Percentiles rank a stretch among this genome's conserved stretches.
These are phyloP conservation scores for Diaporthe longicolla DNA, from an alignment of 2,329 filamentous ascomycete species.

Conservation along the genomic window DNA sequence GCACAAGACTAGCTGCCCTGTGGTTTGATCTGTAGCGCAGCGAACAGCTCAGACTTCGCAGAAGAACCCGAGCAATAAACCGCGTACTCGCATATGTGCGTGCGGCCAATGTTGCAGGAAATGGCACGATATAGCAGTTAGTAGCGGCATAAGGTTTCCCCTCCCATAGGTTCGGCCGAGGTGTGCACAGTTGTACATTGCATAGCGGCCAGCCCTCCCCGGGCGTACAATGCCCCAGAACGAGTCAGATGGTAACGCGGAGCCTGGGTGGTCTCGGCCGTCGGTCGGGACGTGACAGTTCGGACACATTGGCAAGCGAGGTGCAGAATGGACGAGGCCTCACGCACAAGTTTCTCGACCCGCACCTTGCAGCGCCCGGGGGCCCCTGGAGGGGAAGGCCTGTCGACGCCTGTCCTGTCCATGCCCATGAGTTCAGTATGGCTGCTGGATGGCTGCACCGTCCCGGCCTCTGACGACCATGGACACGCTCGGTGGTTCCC, in stretches of 20 bases:
- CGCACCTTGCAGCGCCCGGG: neutral
- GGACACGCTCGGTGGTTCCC: neutral
- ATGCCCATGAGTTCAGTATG: neutral
- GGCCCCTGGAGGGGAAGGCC: neutral
- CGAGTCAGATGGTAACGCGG: conserved; percentile 14
- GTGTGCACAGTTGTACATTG: neutral
- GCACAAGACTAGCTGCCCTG: neutral
- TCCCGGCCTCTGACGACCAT: neutral
- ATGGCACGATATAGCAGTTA: neutral
- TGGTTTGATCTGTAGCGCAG: neutral
- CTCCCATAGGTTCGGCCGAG: neutral
- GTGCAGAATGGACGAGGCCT: conserved; percentile 1
- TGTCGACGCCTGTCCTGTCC: neutral
- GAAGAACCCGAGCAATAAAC: neutral
- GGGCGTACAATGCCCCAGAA: neutral
- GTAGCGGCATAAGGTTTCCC: neutral
- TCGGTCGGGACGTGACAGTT: neutral
- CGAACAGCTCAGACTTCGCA: neutral
- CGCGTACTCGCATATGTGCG: neutral
- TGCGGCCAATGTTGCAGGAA: neutral
- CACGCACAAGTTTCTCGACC: conserved; percentile 3
- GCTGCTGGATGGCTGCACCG: neutral
- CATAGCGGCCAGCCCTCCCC: conserved; percentile 5
- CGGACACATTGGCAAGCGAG: neutral
- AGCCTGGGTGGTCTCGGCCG: conserved; percentile 1